Base-by-base conservation (phyloP, 768 basidiomycete genomes). In the Xerocomellus dryophilus region DNA sequence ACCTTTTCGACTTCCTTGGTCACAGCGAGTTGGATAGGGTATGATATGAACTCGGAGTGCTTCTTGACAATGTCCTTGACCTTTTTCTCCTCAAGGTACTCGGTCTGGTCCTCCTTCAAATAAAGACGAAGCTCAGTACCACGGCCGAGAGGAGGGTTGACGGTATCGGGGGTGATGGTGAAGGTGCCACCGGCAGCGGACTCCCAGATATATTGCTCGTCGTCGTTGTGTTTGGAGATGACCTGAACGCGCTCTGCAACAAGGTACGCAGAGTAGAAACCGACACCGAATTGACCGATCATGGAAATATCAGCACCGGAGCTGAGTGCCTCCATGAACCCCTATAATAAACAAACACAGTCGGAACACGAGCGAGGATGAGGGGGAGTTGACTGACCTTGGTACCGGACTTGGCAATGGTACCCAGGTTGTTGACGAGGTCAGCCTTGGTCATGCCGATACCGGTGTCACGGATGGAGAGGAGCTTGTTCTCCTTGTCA, bases 121-220 rank as follows among this genome's bases (percentile, higher is more conserved):
- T 77, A 92, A 56, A 96, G 86, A 60, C 86, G 86, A 66, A 96
- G 83, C 75, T 96, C 91, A 45, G 90, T 87, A 76, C 97, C 96
- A 71, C 97, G 95, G 53, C 90, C 92, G 52, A 99, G 82, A 60
- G 90, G 82, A 21, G 88, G 85, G 78, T 95, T 95, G 71, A 87
- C 76, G 57, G 85, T 90, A 74, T 98, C 96, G 54, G 78, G 87
- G 45, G 95, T 97, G 78, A 99, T 97, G 68, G 97, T 98, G 81
- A 98, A 99, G 48, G 96, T 99, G 52, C 96, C 97, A 70, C 96
- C 97, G 31, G 96, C 96, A 59, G 97, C 89, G n/a, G 96, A 99
- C 82, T 99, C 96, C 97, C 96, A 99, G 75, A 99, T 94, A 80
- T 99, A 98, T 76, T 98, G 96, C 78, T 98, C 97, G 72, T 98